A percentile compares a stretch with the other conserved stretches of the same genome.
These are phyloP conservation scores for Starmera quercuum DNA, from an alignment of 805 yeast genomes.

Conservation along the genomic window DNA sequence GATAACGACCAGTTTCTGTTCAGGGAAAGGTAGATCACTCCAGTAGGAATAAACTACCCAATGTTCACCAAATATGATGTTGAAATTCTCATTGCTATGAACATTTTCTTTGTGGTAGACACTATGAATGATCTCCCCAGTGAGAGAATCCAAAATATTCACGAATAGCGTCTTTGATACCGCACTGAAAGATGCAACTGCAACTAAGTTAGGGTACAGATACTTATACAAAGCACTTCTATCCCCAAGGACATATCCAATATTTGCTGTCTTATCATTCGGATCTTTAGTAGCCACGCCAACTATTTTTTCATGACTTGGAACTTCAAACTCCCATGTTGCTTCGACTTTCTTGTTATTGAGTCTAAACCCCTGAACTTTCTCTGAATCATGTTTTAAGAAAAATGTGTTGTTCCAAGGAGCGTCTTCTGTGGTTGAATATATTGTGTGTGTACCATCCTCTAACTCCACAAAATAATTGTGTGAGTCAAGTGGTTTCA, in stretches of 20 bases:
- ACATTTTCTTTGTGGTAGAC: constrained; percentile 34
- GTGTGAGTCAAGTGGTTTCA: constrained; percentile 10
- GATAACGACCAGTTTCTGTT: constrained; percentile 56
- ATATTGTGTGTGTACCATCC: constrained; percentile 11
- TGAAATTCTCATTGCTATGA: constrained; percentile 34
- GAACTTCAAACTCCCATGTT: constrained; percentile 31
- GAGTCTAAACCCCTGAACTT: constrained; percentile 18
- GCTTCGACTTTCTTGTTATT: constrained; percentile 11
- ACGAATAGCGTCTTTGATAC: constrained; percentile 30
- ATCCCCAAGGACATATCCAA: constrained; percentile 64
- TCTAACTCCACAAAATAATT: constrained; percentile 10
- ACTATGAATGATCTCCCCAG: constrained; percentile 55
- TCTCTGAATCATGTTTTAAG: constrained; percentile 17
- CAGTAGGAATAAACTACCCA: constrained; percentile 70
- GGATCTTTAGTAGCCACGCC: constrained; percentile 32
- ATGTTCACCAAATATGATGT: constrained; percentile 67
- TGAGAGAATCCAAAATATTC: constrained; percentile 55
- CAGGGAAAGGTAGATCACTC: constrained; percentile 39
- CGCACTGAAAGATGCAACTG: constrained; percentile 36
- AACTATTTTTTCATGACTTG: constrained; percentile 28
- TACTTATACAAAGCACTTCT: constrained; percentile 78
- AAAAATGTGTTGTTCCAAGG: constrained; percentile 17
- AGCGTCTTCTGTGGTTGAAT: constrained; percentile 14
- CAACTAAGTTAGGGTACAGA: constrained; percentile 60
- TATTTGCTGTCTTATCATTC: constrained; percentile 38